Evolutionary conservation across 1,139 yeast genomes (phyloP).

Genomic region (Suhomyces chickasaworum): DNA sequence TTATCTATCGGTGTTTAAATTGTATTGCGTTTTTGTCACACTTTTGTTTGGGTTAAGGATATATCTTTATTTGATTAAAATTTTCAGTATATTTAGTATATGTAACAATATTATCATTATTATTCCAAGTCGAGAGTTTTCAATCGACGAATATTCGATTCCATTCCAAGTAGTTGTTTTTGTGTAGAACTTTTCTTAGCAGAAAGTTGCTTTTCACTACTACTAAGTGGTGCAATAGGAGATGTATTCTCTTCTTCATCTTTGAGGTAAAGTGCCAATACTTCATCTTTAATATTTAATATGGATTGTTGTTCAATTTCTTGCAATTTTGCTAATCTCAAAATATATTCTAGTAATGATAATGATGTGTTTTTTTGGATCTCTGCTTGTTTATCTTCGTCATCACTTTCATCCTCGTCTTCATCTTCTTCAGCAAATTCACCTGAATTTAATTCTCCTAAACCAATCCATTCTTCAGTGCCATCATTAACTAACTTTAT

Average conservation of each 20-base stretch:
- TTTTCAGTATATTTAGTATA: constrained; percentile 6
- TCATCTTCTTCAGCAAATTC: constrained; percentile 32
- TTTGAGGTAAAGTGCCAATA: constrained; percentile 60
- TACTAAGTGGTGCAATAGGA: constrained; percentile 24
- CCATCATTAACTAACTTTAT: constrained; percentile 41
- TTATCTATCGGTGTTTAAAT: constrained; percentile 7
- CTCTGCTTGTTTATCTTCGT: constrained; percentile 23
- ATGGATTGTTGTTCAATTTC: constrained; percentile 59
- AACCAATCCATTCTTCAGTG: constrained; percentile 53
- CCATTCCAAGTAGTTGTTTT: constrained; percentile 28
- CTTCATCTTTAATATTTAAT: constrained; percentile 64
- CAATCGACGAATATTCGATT: constrained; percentile 40
- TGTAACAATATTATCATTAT: constrained; percentile 11
- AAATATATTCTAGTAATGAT: constrained; percentile 64
- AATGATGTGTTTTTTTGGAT: constrained; percentile 34
- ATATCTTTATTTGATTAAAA: not conserved
- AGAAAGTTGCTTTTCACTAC: constrained; percentile 17
- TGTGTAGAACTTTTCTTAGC: constrained; percentile 16
- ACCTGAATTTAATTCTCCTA: constrained; percentile 47
- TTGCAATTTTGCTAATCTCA: constrained; percentile 65
- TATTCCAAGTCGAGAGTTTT: constrained; percentile 16
- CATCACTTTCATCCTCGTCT: constrained; percentile 22
- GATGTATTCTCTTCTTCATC: constrained; percentile 40
- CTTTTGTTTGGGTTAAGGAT: constrained; percentile 7
- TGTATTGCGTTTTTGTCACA: constrained; percentile 1